Evolutionary conservation across 1,139 yeast species (phyloP).

Genomic region (Blastobotrys ciferrii): DNA sequence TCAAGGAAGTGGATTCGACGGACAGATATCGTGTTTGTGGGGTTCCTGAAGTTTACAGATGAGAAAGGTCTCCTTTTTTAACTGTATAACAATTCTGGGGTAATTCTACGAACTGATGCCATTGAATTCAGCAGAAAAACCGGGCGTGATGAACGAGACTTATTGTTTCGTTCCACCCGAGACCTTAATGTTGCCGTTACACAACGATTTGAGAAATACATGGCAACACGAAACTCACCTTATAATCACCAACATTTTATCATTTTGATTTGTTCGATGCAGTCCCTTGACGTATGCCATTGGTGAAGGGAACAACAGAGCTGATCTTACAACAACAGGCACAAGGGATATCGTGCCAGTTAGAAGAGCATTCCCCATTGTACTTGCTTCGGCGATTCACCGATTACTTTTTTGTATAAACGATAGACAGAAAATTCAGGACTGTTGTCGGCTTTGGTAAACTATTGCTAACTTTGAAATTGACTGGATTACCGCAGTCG

Average conservation of each 20-base stretch:
- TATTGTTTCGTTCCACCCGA: not conserved
- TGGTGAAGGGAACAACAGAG: not conserved
- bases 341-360: not conserved
- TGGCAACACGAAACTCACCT: not conserved
- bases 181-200: not conserved
- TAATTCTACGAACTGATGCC: too few species aligned
- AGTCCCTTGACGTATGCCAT: not conserved
- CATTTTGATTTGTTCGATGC: not conserved
- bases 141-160: not conserved
- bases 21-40: not conserved
- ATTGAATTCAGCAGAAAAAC: not conserved
- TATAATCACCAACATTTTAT: not conserved
- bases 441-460: not conserved
- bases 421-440: not conserved
- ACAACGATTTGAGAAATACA: not conserved
- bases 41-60: not conserved
- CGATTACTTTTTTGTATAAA: not conserved
- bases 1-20: not conserved
- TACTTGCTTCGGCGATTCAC: not conserved
- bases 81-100: not conserved
- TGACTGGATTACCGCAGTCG: not conserved
- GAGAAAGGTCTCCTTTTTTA: not conserved
- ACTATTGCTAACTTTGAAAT: not conserved
- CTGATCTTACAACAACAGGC: too few species aligned
- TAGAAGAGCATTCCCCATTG: not conserved